Evolutionary conservation across 495 filamentous ascomycete species (phyloP).

Genomic region (Aspergillus panamensis): DNA sequence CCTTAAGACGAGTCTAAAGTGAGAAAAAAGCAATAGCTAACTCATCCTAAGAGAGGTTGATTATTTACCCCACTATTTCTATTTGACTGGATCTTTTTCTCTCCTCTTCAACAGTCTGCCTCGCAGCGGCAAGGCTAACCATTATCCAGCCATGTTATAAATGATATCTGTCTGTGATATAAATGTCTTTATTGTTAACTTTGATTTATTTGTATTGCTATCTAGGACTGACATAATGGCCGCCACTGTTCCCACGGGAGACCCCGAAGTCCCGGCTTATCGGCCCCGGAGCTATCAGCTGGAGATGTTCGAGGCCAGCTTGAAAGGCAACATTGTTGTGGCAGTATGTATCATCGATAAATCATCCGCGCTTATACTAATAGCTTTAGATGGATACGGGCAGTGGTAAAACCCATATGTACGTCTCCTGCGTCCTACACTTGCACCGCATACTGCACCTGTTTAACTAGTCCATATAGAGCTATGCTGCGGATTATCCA

Average conservation of each 20-base stretch:
- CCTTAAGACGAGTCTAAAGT: too few relatives aligned
- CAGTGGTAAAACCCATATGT: conserved; percentile 90
- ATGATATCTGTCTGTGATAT: too few relatives aligned
- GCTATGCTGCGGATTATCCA: conserved; percentile 72
- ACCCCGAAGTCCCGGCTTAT: conserved; percentile 18
- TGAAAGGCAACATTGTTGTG: conserved; percentile 79
- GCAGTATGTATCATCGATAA: conserved; percentile 50
- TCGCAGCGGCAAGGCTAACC: too few relatives aligned
- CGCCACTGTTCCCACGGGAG: conserved; percentile 2
- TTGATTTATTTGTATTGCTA: too few relatives aligned
- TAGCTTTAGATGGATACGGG: conserved; percentile 80
- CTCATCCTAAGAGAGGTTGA: too few relatives aligned
- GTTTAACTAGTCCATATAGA: conserved; percentile 26
- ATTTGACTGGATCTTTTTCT: too few relatives aligned
- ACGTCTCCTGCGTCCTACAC: conserved; percentile 28
- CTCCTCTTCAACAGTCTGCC: too few relatives aligned
- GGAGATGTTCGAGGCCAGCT: conserved; percentile 86
- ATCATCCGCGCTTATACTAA: background rate
- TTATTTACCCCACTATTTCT: too few relatives aligned
- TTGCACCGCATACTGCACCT: background rate
- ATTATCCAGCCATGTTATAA: too few relatives aligned
- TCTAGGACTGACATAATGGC: conserved; percentile 3
- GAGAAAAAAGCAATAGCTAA: too few relatives aligned
- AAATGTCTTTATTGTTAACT: too few relatives aligned
- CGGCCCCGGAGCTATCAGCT: conserved; percentile 72